Base-by-base conservation (phyloP, 2,329 filamentous ascomycete species). In the Plenodomus lindquistii region DNA sequence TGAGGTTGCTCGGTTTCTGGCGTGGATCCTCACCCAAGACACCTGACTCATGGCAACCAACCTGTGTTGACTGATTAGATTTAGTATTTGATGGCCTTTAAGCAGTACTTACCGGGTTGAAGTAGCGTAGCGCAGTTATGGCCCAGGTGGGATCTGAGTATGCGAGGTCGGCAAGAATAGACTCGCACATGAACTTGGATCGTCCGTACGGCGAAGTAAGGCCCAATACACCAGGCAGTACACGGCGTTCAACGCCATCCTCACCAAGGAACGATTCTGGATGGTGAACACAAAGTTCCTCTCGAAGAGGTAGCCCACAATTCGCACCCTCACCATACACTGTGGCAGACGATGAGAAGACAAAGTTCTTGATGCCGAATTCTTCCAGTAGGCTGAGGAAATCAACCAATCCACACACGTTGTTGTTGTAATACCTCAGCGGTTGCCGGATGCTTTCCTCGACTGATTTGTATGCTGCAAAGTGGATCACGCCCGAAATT, bases 161-260 rank as follows among this genome's bases (percentile, higher is more conserved):
- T 13, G 83, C 83, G 35, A 85, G 70, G 62, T 87, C 85, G 13
- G 81, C 81, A 13, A 87, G 72, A 39, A 87, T 86, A 8, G 83
- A 83, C 63, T 87, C 85, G 50, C 82, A 83, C 71, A 87, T 84
- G 76, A 83, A 87, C 67, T 87, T 87, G 2, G 84, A 83, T 43
- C 85, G 78, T 16, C 84, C 85, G 60, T 87, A 87, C 1, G 85
- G 84, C 58, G 82, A 85, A 13, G 83, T 85, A 49, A 87, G 76
- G 9, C 84, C 82, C 15, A 77, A 74, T 24, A 76, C 79, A 11
- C 81, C 81, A 11, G 79, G 74, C 34, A 77, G 64, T 22, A 76
- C 70, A 10, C 67, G 66, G 22, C 70, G 72, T 42, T 77, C 70
- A 2, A 70, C 42, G 4, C 79, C 80, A 13, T 76, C 57, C 29